Evolutionary conservation across 1,284 basidiomycete species (phyloP), one percentile per base, ranked within the genome.

Genomic region (Sporisorium sorghi): DNA sequence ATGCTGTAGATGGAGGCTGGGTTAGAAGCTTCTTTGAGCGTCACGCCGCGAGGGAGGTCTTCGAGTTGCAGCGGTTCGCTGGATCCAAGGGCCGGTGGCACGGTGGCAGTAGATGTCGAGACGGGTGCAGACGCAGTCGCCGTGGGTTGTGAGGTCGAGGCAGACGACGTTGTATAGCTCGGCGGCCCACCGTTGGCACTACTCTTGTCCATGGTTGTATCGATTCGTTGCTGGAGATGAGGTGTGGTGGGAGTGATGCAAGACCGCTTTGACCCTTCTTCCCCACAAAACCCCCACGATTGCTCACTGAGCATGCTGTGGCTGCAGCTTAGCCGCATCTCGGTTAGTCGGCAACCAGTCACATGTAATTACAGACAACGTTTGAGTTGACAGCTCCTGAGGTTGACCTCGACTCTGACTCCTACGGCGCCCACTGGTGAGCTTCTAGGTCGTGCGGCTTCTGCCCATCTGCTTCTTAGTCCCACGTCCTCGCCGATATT

Each of bases 131-230:
- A 19, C 17, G 42, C 19, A 8, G 23, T 4, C 5, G 54, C 15
- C 15, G 51, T 28, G 5, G 44, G 14, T 28, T 5, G 24, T n/a
- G 26, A n/a, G 24, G 44, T n/a, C 7, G 37, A 26, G 19, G 52
- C 17, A 26, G 52, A 44, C 14, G 52, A 8, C 3, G 40, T 44
- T 32, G 52, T 43, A n/a, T 67, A 67, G 24, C 58, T 53, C 4
- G 64, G 59, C n/a, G 54, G 65, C 2, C 65, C 58, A 1, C 65
- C 59, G 14, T 58, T 62, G 32, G 54, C 46, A 21, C 26, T 52
- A 33, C 28, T 46, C 46, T 68, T 58, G 59, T 62, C 54, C 52
- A 59, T 50, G 24, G 40, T 21, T 21, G 17, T 24, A 8, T 19
- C 19, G 24, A 32, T 5, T 11, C 33, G 15, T 32, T 2, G 48